Base-by-base conservation (phyloP, 2,329 filamentous ascomycete species). In the Aspergillus phoenicis region DNA sequence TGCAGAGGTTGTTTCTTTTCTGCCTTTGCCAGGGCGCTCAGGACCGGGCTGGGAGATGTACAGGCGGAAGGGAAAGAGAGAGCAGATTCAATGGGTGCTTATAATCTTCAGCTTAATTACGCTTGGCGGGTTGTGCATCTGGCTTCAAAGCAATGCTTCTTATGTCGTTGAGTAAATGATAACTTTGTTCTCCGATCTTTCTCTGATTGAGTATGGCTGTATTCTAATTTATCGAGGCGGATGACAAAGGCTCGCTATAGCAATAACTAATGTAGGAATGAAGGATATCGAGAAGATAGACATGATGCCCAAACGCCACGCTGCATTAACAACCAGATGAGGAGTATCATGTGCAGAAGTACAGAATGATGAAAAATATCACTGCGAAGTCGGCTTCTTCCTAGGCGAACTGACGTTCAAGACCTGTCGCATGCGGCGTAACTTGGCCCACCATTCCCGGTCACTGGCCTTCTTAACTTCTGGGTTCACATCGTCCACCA, bases 381-480 rank as follows among this genome's bases (percentile, higher is more conserved):
- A 67, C 28, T 65, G 48, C 13, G 41, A 15, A 22, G 52, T 59
- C 20, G 66, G 52, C 39, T 69, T 71, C 70, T 71, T 73, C 70
- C 84, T 88, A 8, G 81, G 79, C 1, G 82, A 83, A 73, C 90
- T 91, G 5, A 85, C 82, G 63, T 89, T 87, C 69, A 92, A 87
- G 51, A 90, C 76, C 70, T 88, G 90, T 81, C 90, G 90, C 60
- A 92, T 88, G 60, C 85, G 84, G 68, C 87, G 84, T 64, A 92
- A 76, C 66, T 87, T 83, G n/a, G 87, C 85, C 89, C 89, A 91
- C 64, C 89, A 82, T 75, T 90, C 87, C 73, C 89, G 89, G 62
- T 91, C 89, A 71, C 89, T 89, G 15, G 81, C 82, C 45, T 84
- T 85, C 41, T 78, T 80, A 4, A 77, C 77, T 55, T 76, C 80